phyloP scores from a whole-genome alignment of 179 eudicot genomes.

The Beta corolliflora region DNA sequence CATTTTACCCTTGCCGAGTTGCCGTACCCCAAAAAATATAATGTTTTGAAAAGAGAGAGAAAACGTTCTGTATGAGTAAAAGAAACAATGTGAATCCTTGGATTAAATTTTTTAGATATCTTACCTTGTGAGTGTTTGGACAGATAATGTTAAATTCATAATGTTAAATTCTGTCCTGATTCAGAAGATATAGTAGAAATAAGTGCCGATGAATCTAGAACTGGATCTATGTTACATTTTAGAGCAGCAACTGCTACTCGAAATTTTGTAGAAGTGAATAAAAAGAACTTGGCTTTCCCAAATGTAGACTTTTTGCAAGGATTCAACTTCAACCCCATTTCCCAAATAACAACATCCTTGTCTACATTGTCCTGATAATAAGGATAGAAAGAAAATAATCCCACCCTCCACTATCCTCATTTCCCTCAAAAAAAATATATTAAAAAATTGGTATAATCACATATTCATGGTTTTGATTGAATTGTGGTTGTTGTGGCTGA shows the following conservation, averaged over 20 bases:
- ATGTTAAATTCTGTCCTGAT: neutral
- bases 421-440: neutral
- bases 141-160: too few species aligned
- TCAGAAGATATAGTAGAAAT: neutral
- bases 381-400: neutral
- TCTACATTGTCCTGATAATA: neutral
- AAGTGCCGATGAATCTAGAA: neutral
- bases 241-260: neutral
- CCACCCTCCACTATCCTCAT: neutral
- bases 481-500: neutral
- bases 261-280: neutral
- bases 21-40: neutral
- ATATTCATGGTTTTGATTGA: neutral
- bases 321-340: too few species aligned
- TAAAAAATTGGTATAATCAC: neutral
- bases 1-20: neutral
- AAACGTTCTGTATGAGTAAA: neutral
- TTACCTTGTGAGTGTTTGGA: slow-evolving; percentile 2
- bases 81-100: neutral
- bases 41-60: neutral
- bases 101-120: neutral
- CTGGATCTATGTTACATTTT: neutral
- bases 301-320: neutral
- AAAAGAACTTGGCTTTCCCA: neutral
- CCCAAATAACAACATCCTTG: neutral